A percentile compares a stretch with the other conserved stretches of the same genome.
Evolutionary conservation across 1,139 yeast genomes (phyloP).

Genomic region (Debaryomyces fabryi): DNA sequence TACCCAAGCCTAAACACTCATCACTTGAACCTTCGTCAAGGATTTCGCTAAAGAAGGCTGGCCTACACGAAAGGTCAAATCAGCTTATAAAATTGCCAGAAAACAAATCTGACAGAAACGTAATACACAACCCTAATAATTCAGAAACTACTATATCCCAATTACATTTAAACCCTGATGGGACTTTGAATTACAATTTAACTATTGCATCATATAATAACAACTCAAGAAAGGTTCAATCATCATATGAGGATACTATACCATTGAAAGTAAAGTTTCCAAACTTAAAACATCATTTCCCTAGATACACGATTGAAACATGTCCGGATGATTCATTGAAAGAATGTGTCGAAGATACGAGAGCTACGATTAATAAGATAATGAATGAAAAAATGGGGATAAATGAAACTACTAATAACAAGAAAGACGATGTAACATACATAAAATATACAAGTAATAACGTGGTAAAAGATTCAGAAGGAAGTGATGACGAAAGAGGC

Average conservation of each 20-base stretch:
- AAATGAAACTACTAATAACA: constrained; percentile 14
- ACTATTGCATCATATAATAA: constrained; percentile 26
- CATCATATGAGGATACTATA: constrained; percentile 42
- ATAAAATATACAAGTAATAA: constrained; percentile 26
- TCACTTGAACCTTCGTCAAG: constrained; percentile 14
- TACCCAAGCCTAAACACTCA: constrained; percentile 33
- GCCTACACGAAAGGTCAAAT: background rate
- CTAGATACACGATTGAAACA: constrained; percentile 30
- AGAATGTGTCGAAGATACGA: constrained; percentile 34
- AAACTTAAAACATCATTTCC: constrained; percentile 44
- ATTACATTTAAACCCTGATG: constrained; percentile 30
- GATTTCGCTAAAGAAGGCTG: constrained; percentile 1
- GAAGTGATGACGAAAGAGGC: constrained; percentile 17
- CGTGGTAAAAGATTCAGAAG: constrained; percentile 5
- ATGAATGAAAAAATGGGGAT: constrained; percentile 23
- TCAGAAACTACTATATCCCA: constrained; percentile 16
- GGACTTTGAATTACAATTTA: constrained; percentile 29
- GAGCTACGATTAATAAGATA: constrained; percentile 25
- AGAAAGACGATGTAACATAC: constrained; percentile 19
- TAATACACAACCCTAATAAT: background rate
- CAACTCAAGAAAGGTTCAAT: constrained; percentile 21
- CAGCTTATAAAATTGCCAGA: constrained; percentile 2
- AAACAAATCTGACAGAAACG: background rate
- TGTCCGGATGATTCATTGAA: constrained; percentile 33
- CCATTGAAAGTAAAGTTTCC: constrained; percentile 46